These are phyloP conservation scores for Harringtonia aguacate DNA, from an alignment of 2,329 filamentous ascomycete species.

Conservation along the genomic window DNA sequence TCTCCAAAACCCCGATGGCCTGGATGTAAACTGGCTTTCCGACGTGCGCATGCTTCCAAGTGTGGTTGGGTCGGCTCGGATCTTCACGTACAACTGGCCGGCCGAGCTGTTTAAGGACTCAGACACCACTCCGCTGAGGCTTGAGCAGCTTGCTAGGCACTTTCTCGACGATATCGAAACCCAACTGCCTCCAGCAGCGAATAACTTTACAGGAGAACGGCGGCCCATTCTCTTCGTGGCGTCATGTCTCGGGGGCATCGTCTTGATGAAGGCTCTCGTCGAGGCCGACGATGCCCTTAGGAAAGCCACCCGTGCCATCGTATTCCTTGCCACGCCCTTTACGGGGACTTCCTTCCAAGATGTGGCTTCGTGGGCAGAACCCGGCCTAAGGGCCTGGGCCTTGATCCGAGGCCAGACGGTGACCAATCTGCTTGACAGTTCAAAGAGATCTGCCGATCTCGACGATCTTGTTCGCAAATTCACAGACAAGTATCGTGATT, in stretches of 20 bases:
- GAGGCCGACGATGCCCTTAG: slow-evolving; percentile 8
- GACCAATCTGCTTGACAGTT: slow-evolving; percentile 10
- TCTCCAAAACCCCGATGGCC: no score
- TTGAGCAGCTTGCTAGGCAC: slow-evolving; percentile 13
- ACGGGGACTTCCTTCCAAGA: slow-evolving; percentile 16
- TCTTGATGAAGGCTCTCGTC: slow-evolving; percentile 18
- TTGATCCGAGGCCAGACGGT: slow-evolving; percentile 6
- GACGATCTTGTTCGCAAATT: slow-evolving; percentile 13
- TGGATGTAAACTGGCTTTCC: slow-evolving; percentile 16
- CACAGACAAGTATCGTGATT: slow-evolving; percentile 11
- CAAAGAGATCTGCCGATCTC: slow-evolving; percentile 11
- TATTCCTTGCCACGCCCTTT: slow-evolving; percentile 21
- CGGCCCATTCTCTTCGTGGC: slow-evolving; percentile 22
- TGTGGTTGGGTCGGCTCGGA: slow-evolving; percentile 11
- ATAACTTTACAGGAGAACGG: slow-evolving; percentile 3
- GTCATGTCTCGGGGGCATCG: slow-evolving; percentile 22
- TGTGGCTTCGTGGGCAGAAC: slow-evolving; percentile 14
- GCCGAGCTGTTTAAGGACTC: slow-evolving; percentile 13
- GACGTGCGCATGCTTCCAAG: slow-evolving; percentile 15
- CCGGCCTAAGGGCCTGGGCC: slow-evolving; percentile 9
- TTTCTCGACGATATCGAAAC: slow-evolving; percentile 16
- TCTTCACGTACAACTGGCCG: slow-evolving; percentile 20
- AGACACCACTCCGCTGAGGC: slow-evolving; percentile 10
- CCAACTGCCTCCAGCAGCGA: background rate
- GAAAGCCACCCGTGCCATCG: slow-evolving; percentile 13